A percentile compares a stretch with the other conserved stretches of the same genome.
These are phyloP conservation scores for Aspergillus pseudoviridinutans DNA, from an alignment of 2,329 filamentous ascomycete genomes.

Conservation along the genomic window DNA sequence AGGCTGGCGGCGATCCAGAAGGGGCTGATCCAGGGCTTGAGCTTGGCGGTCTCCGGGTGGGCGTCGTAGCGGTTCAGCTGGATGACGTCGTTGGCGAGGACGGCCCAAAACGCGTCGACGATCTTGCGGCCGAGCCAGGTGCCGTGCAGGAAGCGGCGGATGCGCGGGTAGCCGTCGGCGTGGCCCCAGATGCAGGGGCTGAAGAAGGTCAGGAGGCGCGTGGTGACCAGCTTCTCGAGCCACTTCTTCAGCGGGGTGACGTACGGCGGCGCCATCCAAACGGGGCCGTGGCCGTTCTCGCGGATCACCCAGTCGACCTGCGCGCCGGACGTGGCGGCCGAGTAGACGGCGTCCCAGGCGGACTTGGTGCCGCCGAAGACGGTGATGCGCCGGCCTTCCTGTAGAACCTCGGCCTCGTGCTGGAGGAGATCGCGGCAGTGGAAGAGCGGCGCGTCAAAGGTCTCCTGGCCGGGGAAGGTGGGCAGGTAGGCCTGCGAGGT, in stretches of 20 bases:
- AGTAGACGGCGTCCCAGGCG: conserved; percentile 60
- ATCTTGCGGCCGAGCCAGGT: conserved; percentile 49
- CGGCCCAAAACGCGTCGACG: conserved; percentile 52
- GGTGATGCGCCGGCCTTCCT: conserved; percentile 32
- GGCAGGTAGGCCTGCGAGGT: conserved; percentile 57
- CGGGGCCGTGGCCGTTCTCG: conserved; percentile 38
- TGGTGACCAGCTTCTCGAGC: conserved; percentile 65
- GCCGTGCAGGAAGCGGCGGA: conserved; percentile 48
- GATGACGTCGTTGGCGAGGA: conserved; percentile 48
- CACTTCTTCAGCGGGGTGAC: conserved; percentile 65
- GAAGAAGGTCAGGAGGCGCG: conserved; percentile 68
- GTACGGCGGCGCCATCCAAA: conserved; percentile 45
- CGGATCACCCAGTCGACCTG: conserved; percentile 44
- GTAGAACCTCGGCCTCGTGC: conserved; percentile 27
- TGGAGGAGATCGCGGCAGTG: conserved; percentile 53
- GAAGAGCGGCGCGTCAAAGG: conserved; percentile 53
- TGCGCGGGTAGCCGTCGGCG: conserved; percentile 52
- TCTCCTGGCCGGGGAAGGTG: conserved; percentile 45
- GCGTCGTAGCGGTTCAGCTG: conserved; percentile 44
- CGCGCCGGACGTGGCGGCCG: conserved; percentile 51
- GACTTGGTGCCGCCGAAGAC: conserved; percentile 61
- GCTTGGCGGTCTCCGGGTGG: conserved; percentile 42
- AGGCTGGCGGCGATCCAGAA: conserved; percentile 56
- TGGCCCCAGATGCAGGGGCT: conserved; percentile 70
- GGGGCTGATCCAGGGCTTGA: conserved; percentile 43